A percentile compares a stretch with the other conserved stretches of the same genome.
phyloP scores from a whole-genome alignment of 257 asterid species.

The Ballota nigra region DNA sequence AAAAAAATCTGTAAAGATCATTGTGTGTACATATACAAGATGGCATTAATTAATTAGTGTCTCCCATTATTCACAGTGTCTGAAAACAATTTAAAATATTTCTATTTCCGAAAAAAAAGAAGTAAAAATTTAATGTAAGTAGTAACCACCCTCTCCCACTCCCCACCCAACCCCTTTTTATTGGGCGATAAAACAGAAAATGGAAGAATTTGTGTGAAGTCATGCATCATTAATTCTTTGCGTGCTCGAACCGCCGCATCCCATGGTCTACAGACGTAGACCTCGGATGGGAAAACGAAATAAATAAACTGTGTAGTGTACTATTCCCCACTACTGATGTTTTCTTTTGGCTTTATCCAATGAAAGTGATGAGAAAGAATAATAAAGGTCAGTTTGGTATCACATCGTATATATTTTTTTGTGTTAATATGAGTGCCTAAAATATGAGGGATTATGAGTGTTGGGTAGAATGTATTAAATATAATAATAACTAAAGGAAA shows the following conservation, averaged over 20 bases:
- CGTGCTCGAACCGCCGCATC: conserved; percentile 45
- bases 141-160: neutral
- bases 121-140: too few species aligned
- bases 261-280: conserved; percentile 14
- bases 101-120: neutral
- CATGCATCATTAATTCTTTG: conserved; percentile 30
- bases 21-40: neutral
- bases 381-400: neutral
- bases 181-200: neutral
- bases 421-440: too few species aligned
- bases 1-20: neutral
- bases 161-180: too few species aligned
- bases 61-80: conserved; percentile 35
- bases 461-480: too few species aligned
- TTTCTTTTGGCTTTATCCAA: neutral
- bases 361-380: neutral
- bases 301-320: neutral
- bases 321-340: neutral
- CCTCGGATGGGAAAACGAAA: neutral
- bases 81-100: neutral
- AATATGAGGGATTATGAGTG: too few species aligned
- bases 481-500: too few species aligned
- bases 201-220: neutral
- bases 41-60: conserved; percentile 12
- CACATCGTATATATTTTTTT: too few species aligned